These are phyloP conservation scores for Camelina neglecta DNA, from an alignment of 345 rosid species.

Conservation along the genomic window DNA sequence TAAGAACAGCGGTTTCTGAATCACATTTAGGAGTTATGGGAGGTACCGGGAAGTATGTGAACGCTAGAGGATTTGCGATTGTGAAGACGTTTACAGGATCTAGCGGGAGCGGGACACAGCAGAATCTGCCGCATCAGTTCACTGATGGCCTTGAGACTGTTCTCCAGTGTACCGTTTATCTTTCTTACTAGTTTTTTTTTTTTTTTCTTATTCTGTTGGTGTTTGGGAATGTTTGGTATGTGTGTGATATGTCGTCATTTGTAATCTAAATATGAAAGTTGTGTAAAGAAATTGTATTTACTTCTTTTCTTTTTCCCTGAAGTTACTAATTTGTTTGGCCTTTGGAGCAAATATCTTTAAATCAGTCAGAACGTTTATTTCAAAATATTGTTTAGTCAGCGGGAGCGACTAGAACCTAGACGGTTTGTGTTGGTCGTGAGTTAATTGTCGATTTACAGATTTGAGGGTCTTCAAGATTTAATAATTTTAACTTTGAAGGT, in stretches of 20 bases:
- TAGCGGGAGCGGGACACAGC: slow-evolving; percentile 56
- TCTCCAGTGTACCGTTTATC: slow-evolving; percentile 60
- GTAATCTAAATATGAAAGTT: slow-evolving; percentile 30
- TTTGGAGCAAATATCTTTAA: not conserved
- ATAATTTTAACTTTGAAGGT: too few species aligned
- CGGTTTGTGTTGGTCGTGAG: too few species aligned
- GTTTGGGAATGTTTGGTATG: slow-evolving; percentile 35
- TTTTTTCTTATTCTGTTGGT: slow-evolving; percentile 5
- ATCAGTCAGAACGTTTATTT: not conserved
- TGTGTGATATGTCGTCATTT: slow-evolving; percentile 26
- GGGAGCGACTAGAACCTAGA: too few species aligned
- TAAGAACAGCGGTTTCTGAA: slow-evolving; percentile 67
- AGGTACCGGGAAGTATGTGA: slow-evolving; percentile 83
- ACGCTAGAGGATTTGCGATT: slow-evolving; percentile 73
- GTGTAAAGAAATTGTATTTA: slow-evolving; percentile 16
- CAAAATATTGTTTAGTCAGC: too few species aligned
- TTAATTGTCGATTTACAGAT: too few species aligned
- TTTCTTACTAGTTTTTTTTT: slow-evolving; percentile 47
- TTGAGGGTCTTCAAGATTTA: too few species aligned
- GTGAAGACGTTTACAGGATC: slow-evolving; percentile 63
- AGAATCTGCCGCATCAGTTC: slow-evolving; percentile 44
- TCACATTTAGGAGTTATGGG: slow-evolving; percentile 89
- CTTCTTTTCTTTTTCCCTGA: too few species aligned
- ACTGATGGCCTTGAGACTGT: slow-evolving; percentile 78
- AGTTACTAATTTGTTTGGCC: not conserved